These are phyloP conservation scores for Sordariomycetes sp. DNA, from an alignment of 2,329 filamentous ascomycete genomes.

Conservation along the genomic window DNA sequence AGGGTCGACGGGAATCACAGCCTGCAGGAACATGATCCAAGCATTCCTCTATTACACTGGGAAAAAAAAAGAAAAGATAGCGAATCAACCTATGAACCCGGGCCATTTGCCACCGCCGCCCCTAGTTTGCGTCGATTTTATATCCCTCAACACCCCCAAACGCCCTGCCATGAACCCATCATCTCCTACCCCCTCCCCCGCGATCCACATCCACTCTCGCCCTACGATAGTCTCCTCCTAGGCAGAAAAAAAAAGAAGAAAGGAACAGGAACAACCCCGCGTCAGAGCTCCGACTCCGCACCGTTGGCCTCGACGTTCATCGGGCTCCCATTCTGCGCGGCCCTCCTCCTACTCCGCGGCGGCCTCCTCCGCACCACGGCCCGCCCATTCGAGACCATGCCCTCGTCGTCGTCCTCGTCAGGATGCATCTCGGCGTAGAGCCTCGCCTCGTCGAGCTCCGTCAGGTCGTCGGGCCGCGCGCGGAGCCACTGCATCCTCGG, in stretches of 20 bases:
- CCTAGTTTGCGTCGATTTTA: not conserved
- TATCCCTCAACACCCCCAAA: constrained; percentile 2
- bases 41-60: not conserved
- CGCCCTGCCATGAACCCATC: constrained; percentile 2
- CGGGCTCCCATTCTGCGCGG: constrained; percentile 3
- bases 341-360: not conserved
- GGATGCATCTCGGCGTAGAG: constrained; percentile 36
- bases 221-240: too few relatives aligned
- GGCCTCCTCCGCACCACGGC: not conserved
- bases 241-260: too few relatives aligned
- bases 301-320: constrained; percentile 5
- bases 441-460: constrained; percentile 70
- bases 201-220: not conserved
- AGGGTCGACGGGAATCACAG: not conserved
- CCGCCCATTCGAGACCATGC: constrained; percentile 1
- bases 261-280: too few relatives aligned
- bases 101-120: not conserved
- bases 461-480: constrained; percentile 66
- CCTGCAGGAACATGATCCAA: not conserved
- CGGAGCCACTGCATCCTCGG: constrained; percentile 96
- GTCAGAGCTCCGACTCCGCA: constrained; percentile 3
- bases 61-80: not conserved
- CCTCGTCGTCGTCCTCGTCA: constrained; percentile 42
- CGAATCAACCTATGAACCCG: not conserved
- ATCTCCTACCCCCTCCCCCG: not conserved